These are phyloP conservation scores for Diutina neorugosa DNA, from an alignment of 1,139 yeast genomes.

Conservation along the genomic window DNA sequence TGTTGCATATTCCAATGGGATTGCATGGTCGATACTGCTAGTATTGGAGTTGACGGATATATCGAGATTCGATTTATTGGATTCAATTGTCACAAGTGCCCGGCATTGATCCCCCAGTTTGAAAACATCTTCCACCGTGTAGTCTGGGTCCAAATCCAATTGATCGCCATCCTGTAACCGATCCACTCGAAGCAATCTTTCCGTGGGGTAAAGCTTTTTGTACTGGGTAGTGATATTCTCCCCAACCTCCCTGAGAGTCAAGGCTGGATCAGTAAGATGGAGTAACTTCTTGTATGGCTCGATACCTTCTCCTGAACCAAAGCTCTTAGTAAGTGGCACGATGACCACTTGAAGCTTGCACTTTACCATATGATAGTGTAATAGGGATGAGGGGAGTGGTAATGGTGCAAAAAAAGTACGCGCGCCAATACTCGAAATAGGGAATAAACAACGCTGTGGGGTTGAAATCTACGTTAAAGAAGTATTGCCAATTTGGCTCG, in stretches of 20 bases:
- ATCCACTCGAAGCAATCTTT: not conserved
- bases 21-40: not conserved
- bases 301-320: not conserved
- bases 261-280: not conserved
- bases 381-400: not conserved
- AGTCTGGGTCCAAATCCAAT: conserved; percentile 2
- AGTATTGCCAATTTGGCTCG: no score
- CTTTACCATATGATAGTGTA: not conserved
- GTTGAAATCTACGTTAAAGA: not conserved
- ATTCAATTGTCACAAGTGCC: not conserved
- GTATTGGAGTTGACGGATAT: not conserved
- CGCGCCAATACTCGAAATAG: not conserved
- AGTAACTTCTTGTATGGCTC: not conserved
- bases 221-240: not conserved
- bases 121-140: not conserved
- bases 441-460: not conserved
- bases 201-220: not conserved
- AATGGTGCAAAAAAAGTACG: not conserved
- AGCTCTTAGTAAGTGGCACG: not conserved
- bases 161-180: not conserved
- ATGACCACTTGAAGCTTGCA: conserved; percentile 1
- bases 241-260: not conserved
- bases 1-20: not conserved
- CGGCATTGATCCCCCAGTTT: not conserved
- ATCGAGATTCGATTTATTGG: not conserved